A percentile compares a stretch with the other conserved stretches of the same genome.
Evolutionary conservation across 345 rosid species (phyloP).

Genomic region (Syzygium grande): DNA sequence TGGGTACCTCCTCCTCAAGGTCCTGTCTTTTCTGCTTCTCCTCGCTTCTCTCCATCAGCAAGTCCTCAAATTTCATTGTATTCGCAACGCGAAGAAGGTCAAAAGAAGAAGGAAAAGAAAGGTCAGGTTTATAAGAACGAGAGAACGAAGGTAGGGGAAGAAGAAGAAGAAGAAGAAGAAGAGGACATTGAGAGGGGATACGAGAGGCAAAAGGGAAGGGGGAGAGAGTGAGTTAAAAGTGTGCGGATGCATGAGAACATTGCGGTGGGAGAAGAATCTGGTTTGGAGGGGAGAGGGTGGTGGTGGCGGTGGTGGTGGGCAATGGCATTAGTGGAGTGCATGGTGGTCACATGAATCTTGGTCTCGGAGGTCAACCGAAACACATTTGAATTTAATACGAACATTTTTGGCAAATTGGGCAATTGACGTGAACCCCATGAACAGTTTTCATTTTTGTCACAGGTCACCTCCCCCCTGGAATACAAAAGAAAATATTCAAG

Average conservation of each 20-base stretch:
- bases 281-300: background rate
- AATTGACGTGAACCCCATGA: conserved; percentile 61
- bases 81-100: background rate
- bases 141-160: background rate
- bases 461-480: background rate
- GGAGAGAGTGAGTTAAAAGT: conserved; percentile 11
- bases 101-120: background rate
- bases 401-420: background rate
- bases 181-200: background rate
- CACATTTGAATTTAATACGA: background rate
- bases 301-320: background rate
- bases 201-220: background rate
- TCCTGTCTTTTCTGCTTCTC: conserved; percentile 27
- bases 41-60: conserved; percentile 42
- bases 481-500: background rate
- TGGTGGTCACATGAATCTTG: conserved; percentile 32
- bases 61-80: conserved; percentile 72
- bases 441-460: conserved; percentile 7
- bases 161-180: conserved; percentile 1
- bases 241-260: background rate
- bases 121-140: background rate
- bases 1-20: conserved; percentile 59
- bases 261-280: background rate
- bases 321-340: conserved; percentile 16
- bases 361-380: background rate